These are phyloP conservation scores for Lumnitzera littorea DNA, from an alignment of 345 rosid genomes.

Conservation along the genomic window DNA sequence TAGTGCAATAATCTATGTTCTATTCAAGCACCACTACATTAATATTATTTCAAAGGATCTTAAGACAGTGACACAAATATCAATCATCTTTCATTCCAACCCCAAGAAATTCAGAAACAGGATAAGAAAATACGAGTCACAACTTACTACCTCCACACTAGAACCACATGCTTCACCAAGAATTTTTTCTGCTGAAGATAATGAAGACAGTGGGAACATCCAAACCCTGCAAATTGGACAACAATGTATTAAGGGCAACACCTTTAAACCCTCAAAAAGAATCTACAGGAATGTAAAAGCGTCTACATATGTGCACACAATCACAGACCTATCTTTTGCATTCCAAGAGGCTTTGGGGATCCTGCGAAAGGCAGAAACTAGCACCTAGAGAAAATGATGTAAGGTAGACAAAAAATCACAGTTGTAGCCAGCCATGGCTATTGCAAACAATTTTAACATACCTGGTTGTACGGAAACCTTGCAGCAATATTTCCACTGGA, in stretches of 20 bases:
- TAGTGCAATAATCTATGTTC: neutral
- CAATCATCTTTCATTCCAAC: neutral
- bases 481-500: constrained; percentile 69
- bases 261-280: constrained; percentile 1
- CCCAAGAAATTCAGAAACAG: neutral
- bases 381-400: constrained; percentile 26
- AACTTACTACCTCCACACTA: constrained; percentile 51
- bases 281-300: neutral
- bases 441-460: constrained; percentile 9
- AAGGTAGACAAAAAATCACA: constrained; percentile 6
- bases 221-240: constrained; percentile 49
- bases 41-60: too few species aligned
- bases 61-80: neutral
- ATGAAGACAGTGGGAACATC: constrained; percentile 66
- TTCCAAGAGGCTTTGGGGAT: constrained; percentile 86
- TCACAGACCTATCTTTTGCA: constrained; percentile 77
- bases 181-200: constrained; percentile 55
- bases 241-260: constrained; percentile 7
- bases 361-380: constrained; percentile 63
- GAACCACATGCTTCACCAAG: constrained; percentile 35
- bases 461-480: constrained; percentile 62
- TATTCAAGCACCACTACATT: too few species aligned
- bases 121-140: constrained; percentile 2
- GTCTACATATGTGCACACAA: neutral
- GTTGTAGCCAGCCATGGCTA: too few species aligned